Conservation (phyloP, 169 alveolate species). For the Plasmodium inui region DNA sequence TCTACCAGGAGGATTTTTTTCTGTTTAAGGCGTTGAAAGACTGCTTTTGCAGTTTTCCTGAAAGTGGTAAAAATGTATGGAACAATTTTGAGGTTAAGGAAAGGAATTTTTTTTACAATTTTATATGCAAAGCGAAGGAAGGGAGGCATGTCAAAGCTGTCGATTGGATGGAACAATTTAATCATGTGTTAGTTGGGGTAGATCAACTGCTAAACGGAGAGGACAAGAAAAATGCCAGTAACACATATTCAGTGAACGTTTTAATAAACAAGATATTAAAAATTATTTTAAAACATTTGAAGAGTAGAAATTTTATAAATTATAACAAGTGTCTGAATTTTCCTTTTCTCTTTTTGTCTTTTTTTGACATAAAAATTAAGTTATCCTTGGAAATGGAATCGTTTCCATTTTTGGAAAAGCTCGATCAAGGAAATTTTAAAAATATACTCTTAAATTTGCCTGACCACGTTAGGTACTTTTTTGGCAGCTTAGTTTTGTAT, state of each 20-base stretch:
- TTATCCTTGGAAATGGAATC: slow-evolving; percentile 22
- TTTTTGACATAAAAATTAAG: slow-evolving; percentile 26
- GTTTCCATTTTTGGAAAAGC: slow-evolving; percentile 17
- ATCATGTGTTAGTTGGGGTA: slow-evolving; percentile 17
- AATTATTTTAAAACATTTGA: slow-evolving; percentile 54
- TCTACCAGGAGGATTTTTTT: slow-evolving; percentile 38
- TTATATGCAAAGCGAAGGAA: not conserved
- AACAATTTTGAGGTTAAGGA: not conserved
- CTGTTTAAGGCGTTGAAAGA: slow-evolving; percentile 11
- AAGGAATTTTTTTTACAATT: not conserved
- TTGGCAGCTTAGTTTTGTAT: slow-evolving; percentile 25
- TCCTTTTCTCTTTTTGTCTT: slow-evolving; percentile 41
- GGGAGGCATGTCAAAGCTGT: not conserved
- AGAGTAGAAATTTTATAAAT: slow-evolving; percentile 51
- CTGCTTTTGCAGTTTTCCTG: not conserved
- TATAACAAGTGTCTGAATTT: slow-evolving; percentile 50
- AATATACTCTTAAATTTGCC: slow-evolving; percentile 20
- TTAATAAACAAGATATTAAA: slow-evolving; percentile 59
- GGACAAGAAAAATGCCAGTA: not conserved
- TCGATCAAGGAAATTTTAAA: slow-evolving; percentile 14
- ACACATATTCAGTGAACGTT: slow-evolving; percentile 30
- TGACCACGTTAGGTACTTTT: slow-evolving; percentile 22
- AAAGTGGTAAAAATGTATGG: not conserved
- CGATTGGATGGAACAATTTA: slow-evolving; percentile 7
- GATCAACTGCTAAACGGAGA: not conserved